Conservation (phyloP, 1,139 yeast genomes). For the Geotrichum siamense region DNA sequence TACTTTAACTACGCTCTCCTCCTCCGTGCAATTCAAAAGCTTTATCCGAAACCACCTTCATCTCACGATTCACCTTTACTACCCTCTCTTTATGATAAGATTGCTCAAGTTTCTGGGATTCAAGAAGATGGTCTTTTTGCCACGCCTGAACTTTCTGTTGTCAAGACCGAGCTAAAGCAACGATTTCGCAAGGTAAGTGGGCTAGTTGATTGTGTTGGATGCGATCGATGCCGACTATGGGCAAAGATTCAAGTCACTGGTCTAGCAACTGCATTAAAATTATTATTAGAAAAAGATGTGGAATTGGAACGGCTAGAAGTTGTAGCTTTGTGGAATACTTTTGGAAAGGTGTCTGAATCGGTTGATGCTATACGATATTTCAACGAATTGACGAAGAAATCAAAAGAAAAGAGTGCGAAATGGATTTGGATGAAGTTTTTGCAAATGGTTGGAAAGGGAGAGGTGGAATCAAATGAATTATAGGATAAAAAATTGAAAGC, state of each 20-base stretch:
- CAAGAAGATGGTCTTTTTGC: conserved; percentile 45
- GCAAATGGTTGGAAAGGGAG: too few species aligned
- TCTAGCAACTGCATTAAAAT: conserved; percentile 90
- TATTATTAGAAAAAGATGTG: conserved; percentile 65
- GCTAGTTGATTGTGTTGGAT: conserved; percentile 96
- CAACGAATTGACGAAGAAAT: conserved; percentile 15
- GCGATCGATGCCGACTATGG: conserved; percentile 97
- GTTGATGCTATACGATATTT: conserved; percentile 67
- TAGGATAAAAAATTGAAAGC: too few species aligned
- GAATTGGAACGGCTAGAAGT: conserved; percentile 46
- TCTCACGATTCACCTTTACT: neutral
- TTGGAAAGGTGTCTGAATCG: conserved; percentile 84
- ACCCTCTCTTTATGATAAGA: neutral
- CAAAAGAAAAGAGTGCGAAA: too few species aligned
- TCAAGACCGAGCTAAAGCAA: conserved; percentile 73
- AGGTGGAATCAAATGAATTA: too few species aligned
- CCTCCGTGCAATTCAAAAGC: conserved; percentile 70
- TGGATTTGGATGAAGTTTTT: too few species aligned
- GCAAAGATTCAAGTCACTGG: conserved; percentile 96
- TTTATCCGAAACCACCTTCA: conserved; percentile 25
- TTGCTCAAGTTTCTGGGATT: neutral
- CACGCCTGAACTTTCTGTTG: conserved; percentile 41
- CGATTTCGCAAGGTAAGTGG: conserved; percentile 86
- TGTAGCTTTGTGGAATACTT: conserved; percentile 84
- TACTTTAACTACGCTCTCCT: conserved; percentile 89